phyloP scores from a whole-genome alignment of 2,329 filamentous ascomycete species.

The Aspergillus ruber region DNA sequence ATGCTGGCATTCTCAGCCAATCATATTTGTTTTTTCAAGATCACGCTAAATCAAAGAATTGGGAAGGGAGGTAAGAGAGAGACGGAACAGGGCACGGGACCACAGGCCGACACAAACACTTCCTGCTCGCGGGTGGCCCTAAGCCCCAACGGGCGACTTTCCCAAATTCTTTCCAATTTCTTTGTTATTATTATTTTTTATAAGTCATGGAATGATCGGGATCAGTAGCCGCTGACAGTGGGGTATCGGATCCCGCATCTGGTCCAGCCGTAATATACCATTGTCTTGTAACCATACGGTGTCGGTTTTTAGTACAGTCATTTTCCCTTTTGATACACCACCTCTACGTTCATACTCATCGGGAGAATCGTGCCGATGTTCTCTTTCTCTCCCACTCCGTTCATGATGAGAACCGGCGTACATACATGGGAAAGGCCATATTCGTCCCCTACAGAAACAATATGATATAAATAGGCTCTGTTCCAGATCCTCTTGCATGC shows the following conservation, averaged over 20 bases:
- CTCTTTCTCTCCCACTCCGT: too few species aligned
- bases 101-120: conserved; percentile 23
- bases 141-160: conserved; percentile 23
- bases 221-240: conserved; percentile 12
- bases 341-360: too few species aligned
- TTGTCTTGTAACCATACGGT: background rate
- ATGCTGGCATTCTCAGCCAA: too few species aligned
- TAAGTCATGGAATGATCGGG: conserved; percentile 8
- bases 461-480: too few species aligned
- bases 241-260: background rate
- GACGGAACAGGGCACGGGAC: conserved; percentile 19
- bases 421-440: too few species aligned
- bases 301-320: background rate
- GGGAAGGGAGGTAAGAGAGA: conserved; percentile 21
- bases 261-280: background rate
- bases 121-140: conserved; percentile 8
- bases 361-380: too few species aligned
- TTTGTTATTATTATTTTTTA: conserved; percentile 9
- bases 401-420: too few species aligned
- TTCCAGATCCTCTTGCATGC: too few species aligned
- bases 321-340: background rate
- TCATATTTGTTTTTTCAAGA: too few species aligned
- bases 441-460: too few species aligned
- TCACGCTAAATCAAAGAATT: too few species aligned
- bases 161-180: conserved; percentile 22